Percentiles rank a stretch among this genome's conserved stretches.
Conservation (phyloP, 2,329 filamentous ascomycete genomes). For the Aspergillus sojae region DNA sequence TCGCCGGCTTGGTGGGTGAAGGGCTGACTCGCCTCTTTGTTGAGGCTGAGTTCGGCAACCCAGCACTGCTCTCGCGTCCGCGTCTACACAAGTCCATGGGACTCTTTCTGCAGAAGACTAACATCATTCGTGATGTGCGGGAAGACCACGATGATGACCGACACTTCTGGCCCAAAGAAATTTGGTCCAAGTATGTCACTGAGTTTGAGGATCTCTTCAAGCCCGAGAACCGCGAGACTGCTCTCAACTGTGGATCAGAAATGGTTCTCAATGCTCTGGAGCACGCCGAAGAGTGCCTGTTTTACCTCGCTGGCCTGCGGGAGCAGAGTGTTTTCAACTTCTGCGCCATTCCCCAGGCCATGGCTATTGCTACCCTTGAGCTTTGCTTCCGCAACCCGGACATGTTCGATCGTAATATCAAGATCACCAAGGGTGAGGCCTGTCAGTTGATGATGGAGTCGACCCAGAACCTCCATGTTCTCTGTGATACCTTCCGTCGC, state of each 20-base stretch:
- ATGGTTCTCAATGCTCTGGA: slow-evolving; percentile 90
- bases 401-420: slow-evolving; percentile 85
- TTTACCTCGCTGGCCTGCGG: slow-evolving; percentile 91
- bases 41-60: slow-evolving; percentile 81
- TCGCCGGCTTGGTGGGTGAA: slow-evolving; percentile 97
- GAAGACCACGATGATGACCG: slow-evolving; percentile 88
- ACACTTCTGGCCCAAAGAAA: slow-evolving; percentile 92
- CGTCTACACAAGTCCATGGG: slow-evolving; percentile 94
- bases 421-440: slow-evolving; percentile 94
- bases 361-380: slow-evolving; percentile 96
- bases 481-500: slow-evolving; percentile 79
- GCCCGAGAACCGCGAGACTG: slow-evolving; percentile 73
- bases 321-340: slow-evolving; percentile 99
- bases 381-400: slow-evolving; percentile 87
- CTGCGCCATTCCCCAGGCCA: slow-evolving; percentile 91
- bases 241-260: slow-evolving; percentile 83
- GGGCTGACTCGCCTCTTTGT: slow-evolving; percentile 90
- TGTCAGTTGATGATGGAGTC: slow-evolving; percentile 90
- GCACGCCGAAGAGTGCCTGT: slow-evolving; percentile 90
- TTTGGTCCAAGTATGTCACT: slow-evolving; percentile 94
- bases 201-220: slow-evolving; percentile 89
- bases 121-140: slow-evolving; percentile 93
- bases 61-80: slow-evolving; percentile 74
- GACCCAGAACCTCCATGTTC: slow-evolving; percentile 81
- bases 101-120: slow-evolving; percentile 95